Evolutionary conservation across 371 early-diverging fungal genomes (phyloP), one percentile per base, ranked within the genome.

Genomic region (Coemansia sp.): DNA sequence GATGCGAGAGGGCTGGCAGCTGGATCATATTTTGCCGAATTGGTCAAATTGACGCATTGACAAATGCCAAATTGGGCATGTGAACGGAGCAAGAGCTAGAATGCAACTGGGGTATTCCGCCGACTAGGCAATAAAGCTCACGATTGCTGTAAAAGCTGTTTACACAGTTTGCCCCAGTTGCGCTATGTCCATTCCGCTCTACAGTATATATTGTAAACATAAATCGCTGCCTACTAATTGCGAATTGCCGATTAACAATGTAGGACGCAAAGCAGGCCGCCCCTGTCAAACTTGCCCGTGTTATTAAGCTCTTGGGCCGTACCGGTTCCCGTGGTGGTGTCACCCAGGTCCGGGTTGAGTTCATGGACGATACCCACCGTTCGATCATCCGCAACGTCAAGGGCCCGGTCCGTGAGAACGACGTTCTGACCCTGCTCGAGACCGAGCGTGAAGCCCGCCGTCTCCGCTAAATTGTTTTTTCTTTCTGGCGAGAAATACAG

Each of bases 401-500:
- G 88, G 98, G 98, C 60, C 98, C 98, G 80, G 97, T 98, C 76
- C 92, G 95, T 79, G 97, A 95, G 83, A 83, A 90, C 87, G 95
- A 97, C 83, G 90, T 96, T 78, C 84, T 97, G 74, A 92, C 94
- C 84, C 91, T 97, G 64, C 89, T 97, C 83, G 98, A 98, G 87
- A 94, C 96, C 67, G 98, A 98, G 88, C 96, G 98, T 88, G 98
- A 98, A 84, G 98, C 98, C 78, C 93, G 98, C 77, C 93, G 98
- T 83, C 95, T 97, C 78, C 92, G 97, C 83, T 96, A 61, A 39
- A 59, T 26, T 24, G 48, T 29, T 48, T 10, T 48, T 29, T 3
- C 21, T n/a, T 48, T 48, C 40, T 42, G 16, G 22, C 48, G 31
- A 48, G 16, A 61, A 22, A 54, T 31, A 54, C 29, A 29, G 26